A percentile compares a stretch with the other conserved stretches of the same genome.
phyloP scores from a whole-genome alignment of 2,329 filamentous ascomycete genomes.

The Gyromitra esculenta region DNA sequence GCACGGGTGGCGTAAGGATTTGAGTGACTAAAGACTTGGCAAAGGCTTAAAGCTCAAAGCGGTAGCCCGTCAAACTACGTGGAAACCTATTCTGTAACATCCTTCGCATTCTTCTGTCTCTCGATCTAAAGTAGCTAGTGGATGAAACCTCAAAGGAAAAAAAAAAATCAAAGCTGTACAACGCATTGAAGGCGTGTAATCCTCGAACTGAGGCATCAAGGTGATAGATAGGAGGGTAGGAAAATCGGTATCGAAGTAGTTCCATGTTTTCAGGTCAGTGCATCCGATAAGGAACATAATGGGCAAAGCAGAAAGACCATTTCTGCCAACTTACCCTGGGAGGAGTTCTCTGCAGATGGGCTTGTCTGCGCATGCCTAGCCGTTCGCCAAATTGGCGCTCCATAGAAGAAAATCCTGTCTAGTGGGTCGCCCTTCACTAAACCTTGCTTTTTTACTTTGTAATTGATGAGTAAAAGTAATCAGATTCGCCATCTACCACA shows the following conservation, averaged over 20 bases:
- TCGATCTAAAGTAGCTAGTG: background rate
- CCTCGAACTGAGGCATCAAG: conserved; percentile 3
- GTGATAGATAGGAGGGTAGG: background rate
- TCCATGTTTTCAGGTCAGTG: conserved; percentile 30
- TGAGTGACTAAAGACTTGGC: background rate
- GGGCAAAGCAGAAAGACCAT: background rate
- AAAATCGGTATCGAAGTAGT: conserved; percentile 4
- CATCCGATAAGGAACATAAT: conserved; percentile 27
- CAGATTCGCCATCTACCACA: background rate
- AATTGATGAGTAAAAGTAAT: background rate
- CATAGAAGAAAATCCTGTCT: background rate
- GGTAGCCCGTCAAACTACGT: background rate
- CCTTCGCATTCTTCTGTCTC: background rate
- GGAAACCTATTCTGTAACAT: background rate
- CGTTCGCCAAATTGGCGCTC: background rate
- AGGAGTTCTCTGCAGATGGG: background rate
- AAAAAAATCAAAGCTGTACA: background rate
- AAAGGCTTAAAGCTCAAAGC: background rate
- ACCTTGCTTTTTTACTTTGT: background rate
- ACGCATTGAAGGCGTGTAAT: background rate
- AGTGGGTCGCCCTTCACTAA: too few species aligned
- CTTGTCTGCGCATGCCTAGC: background rate
- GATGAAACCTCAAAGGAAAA: background rate
- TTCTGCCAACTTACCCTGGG: background rate
- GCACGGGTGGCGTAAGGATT: background rate